Evolutionary conservation across 176 grass and related monocot genomes (phyloP).

Genomic region (Rhynchospora tenuis): DNA sequence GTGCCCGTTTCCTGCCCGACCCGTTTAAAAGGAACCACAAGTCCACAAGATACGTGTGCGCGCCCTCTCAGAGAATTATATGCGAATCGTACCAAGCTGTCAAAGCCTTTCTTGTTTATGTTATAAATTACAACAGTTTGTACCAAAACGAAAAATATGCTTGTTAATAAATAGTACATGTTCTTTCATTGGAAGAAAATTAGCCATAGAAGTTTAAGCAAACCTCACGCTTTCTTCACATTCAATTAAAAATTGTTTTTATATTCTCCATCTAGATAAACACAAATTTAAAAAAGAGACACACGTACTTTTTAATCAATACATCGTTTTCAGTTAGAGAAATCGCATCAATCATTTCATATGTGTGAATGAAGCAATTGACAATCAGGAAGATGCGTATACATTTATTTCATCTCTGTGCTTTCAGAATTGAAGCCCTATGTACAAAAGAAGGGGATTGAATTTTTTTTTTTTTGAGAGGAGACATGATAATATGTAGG

Average conservation of each 20-base stretch:
- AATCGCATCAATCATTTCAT: not conserved
- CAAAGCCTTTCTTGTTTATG: not conserved
- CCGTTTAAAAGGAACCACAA: too few relatives aligned
- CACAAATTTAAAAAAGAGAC: not conserved
- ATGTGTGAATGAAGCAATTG: not conserved
- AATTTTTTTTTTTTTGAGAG: too few relatives aligned
- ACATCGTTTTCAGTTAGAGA: not conserved
- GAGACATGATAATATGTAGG: too few relatives aligned
- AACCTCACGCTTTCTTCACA: not conserved
- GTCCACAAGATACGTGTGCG: too few relatives aligned
- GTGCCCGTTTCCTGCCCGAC: too few relatives aligned
- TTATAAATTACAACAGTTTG: too few relatives aligned
- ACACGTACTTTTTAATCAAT: not conserved
- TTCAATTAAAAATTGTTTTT: not conserved
- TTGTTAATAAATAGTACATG: not conserved
- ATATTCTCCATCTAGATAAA: not conserved
- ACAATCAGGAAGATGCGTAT: not conserved
- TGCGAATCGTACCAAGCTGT: not conserved
- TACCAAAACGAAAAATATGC: not conserved
- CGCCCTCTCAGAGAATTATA: too few relatives aligned
- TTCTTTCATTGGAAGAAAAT: not conserved
- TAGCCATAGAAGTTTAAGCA: not conserved
- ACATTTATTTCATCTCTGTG: not conserved
- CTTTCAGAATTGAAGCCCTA: too few relatives aligned
- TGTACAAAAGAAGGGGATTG: too few relatives aligned